Evolutionary conservation across 2,329 filamentous ascomycete species (phyloP), one percentile per base, ranked within the genome.

Genomic region (Exophiala sp.): DNA sequence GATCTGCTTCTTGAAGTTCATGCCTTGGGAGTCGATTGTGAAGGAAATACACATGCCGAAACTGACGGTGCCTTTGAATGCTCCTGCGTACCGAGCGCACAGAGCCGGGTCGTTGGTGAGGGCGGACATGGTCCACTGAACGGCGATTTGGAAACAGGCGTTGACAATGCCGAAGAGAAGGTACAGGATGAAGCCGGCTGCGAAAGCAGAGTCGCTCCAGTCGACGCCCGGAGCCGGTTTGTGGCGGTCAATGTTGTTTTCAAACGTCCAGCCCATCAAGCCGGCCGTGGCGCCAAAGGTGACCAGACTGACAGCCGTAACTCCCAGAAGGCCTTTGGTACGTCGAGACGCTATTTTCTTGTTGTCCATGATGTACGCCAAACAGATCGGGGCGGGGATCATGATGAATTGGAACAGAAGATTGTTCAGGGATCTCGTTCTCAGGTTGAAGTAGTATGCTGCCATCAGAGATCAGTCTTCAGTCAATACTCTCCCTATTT

Each of bases 351-450:
- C 53, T 34, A 56, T 52, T 27, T 63, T 52, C 5, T 58, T 52
- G 24, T 49, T 62, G 43, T 68, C 66, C 9, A 63, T 62, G 2
- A 65, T 18, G 40, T 60, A 66, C 1, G 63, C 62, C 14, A 60
- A 38, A 4, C 46, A 14, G 2, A 53, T 18, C 1, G 56, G 46
- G 24, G 40, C 39, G 8, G 50, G 50, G 21, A 58, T 53, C 56
- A 49, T 47, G 48, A 60, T 58, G 32, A 58, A 48, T 14, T 58
- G 38, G 38, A 56, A 58, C 18, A 54, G 22, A 11, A 60, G 29
- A 29, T 57, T 60, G 53, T 58, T 58, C 23, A 60, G 46, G 7
- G 50, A 48, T 5, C 57, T 46, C 9, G 57, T 60, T 30, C 57
- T 49, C 24, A 60, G 42, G 41, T 60, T 53, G 53, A 58, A 60